Evolutionary conservation across 768 basidiomycete genomes (phyloP).

Genomic region (Neoboletus magnificus): DNA sequence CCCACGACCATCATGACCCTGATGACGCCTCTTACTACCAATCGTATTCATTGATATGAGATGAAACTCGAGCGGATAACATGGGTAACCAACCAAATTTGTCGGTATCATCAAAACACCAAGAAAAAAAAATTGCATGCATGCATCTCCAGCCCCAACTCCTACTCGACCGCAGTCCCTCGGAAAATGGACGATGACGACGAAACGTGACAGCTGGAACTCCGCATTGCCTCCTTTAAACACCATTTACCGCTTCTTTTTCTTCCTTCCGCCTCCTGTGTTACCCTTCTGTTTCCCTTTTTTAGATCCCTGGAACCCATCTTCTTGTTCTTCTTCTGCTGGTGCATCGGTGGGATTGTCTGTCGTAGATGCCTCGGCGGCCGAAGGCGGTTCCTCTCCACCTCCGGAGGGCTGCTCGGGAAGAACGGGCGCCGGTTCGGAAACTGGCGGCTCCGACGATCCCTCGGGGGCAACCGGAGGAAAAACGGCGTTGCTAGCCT

Average conservation of each 20-base stretch:
- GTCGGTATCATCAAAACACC: neutral
- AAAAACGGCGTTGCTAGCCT: neutral
- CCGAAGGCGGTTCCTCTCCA: neutral
- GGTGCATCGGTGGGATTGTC: slow-evolving; percentile 4
- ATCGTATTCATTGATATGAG: neutral
- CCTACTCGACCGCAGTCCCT: slow-evolving; percentile 3
- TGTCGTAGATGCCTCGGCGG: slow-evolving; percentile 7
- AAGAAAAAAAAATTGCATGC: neutral
- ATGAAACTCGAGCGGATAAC: neutral
- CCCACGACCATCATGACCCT: slow-evolving; percentile 2
- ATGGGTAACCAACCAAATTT: slow-evolving; percentile 1
- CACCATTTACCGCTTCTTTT: slow-evolving; percentile 11
- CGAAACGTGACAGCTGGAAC: neutral
- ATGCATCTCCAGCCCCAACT: neutral
- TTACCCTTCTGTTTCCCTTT: neutral
- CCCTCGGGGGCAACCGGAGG: neutral
- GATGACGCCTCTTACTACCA: neutral
- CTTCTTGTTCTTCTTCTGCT: slow-evolving; percentile 9
- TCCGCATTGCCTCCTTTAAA: neutral
- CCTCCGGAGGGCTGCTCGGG: neutral
- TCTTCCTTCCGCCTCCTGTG: neutral
- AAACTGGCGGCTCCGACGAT: neutral
- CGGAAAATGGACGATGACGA: neutral
- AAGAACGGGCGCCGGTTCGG: neutral
- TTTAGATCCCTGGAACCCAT: neutral